Evolutionary conservation across 1,284 basidiomycete genomes (phyloP).

Genomic region (Clitocybe nebularis): DNA sequence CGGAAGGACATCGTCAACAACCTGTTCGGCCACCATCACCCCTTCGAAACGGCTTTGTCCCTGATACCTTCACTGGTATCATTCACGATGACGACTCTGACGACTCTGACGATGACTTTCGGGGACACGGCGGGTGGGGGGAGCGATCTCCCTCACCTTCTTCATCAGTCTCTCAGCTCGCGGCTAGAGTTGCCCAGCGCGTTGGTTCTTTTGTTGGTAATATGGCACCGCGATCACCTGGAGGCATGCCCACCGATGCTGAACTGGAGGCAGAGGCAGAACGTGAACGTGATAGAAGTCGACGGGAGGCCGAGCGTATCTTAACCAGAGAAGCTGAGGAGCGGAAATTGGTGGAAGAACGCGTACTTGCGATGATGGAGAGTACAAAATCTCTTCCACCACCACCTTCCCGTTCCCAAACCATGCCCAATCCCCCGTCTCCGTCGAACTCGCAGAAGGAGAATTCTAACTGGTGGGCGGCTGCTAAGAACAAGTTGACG

Average conservation of each 20-base stretch:
- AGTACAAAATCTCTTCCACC: constrained; percentile 42
- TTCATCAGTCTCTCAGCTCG: constrained; percentile 67
- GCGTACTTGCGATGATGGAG: constrained; percentile 68
- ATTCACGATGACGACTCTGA: constrained; percentile 34
- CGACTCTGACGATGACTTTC: constrained; percentile 43
- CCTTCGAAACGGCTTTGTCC: constrained; percentile 55
- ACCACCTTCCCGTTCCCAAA: constrained; percentile 52
- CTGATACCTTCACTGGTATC: constrained; percentile 55
- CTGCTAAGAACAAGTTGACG: constrained; percentile 69
- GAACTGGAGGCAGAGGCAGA: constrained; percentile 77
- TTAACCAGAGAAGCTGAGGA: constrained; percentile 66
- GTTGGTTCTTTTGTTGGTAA: constrained; percentile 60
- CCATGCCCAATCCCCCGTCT: constrained; percentile 53
- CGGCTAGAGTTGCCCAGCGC: constrained; percentile 65
- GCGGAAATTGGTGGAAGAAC: constrained; percentile 62
- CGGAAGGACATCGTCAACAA: constrained; percentile 31
- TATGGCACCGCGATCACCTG: constrained; percentile 39
- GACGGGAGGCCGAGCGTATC: constrained; percentile 73
- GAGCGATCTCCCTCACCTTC: constrained; percentile 57
- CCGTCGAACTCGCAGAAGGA: constrained; percentile 63
- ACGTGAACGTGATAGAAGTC: constrained; percentile 65
- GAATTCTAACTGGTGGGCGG: constrained; percentile 57
- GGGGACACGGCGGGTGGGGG: constrained; percentile 28
- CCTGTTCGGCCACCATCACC: constrained; percentile 58
- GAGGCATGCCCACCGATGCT: constrained; percentile 58